Evolutionary conservation across 495 filamentous ascomycete genomes (phyloP).

Genomic region (Aspergillus cristatus): DNA sequence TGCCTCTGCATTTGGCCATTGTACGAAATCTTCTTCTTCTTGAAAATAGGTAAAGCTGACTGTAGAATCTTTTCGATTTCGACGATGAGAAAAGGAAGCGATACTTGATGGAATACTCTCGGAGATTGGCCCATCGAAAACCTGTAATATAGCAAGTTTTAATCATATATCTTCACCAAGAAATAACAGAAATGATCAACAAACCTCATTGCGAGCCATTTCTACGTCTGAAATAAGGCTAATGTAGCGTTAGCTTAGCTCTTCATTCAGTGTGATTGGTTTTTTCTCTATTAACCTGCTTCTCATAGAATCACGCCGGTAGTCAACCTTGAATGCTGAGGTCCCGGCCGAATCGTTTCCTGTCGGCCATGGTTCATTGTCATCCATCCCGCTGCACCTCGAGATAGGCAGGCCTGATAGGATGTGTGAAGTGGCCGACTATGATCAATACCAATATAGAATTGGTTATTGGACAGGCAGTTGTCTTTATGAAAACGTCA

Average conservation of each 20-base stretch:
- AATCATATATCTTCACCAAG: slow-evolving; percentile 1
- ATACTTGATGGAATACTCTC: slow-evolving; percentile 90
- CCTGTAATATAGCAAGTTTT: slow-evolving; percentile 33
- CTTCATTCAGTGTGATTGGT: not conserved
- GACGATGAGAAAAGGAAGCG: slow-evolving; percentile 77
- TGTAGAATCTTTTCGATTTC: slow-evolving; percentile 64
- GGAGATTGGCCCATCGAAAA: slow-evolving; percentile 87
- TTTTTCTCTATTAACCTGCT: slow-evolving; percentile 51
- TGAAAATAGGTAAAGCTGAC: slow-evolving; percentile 89
- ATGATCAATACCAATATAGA: no score
- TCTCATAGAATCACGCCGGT: slow-evolving; percentile 59
- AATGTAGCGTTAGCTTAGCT: slow-evolving; percentile 12
- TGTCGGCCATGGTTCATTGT: slow-evolving; percentile 12
- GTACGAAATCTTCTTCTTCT: slow-evolving; percentile 43
- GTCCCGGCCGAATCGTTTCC: slow-evolving; percentile 14
- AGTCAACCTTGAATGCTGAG: slow-evolving; percentile 17
- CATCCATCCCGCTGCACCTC: slow-evolving; percentile 13
- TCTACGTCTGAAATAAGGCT: slow-evolving; percentile 85
- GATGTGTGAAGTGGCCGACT: no score
- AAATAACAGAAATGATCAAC: slow-evolving; percentile 5
- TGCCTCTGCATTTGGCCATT: slow-evolving; percentile 44
- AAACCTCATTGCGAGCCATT: slow-evolving; percentile 93
- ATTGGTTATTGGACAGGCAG: no score
- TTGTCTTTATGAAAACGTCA: no score
- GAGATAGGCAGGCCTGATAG: no score